phyloP scores from a whole-genome alignment of 2,329 filamentous ascomycete species.

The Cladosporium sphaerospermum region DNA sequence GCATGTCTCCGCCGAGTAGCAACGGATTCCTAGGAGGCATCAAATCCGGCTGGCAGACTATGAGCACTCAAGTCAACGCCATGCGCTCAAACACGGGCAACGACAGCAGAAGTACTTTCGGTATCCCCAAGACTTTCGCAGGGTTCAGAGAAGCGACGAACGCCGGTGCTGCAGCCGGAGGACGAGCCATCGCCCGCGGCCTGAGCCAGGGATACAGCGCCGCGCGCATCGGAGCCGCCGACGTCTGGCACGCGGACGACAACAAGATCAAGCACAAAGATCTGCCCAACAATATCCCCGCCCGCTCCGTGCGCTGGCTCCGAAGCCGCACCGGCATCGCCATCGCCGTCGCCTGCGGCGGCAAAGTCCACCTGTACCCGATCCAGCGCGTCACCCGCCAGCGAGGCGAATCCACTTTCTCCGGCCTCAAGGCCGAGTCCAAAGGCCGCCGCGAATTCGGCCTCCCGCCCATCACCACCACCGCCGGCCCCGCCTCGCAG shows the following conservation, averaged over 20 bases:
- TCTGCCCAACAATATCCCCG: conserved; percentile 47
- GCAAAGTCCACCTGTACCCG: conserved; percentile 60
- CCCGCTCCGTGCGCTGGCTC: conserved; percentile 60
- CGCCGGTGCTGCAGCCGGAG: conserved; percentile 51
- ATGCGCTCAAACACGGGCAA: conserved; percentile 18
- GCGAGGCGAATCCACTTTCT: conserved; percentile 45
- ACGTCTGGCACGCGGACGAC: conserved; percentile 67
- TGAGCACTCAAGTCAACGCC: conserved; percentile 31
- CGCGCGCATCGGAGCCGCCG: conserved; percentile 61
- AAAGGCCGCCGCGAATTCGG: conserved; percentile 13
- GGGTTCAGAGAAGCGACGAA: conserved; percentile 27
- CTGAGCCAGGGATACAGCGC: conserved; percentile 69
- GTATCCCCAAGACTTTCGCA: conserved; percentile 27
- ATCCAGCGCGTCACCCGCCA: conserved; percentile 44
- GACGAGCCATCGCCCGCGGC: conserved; percentile 65
- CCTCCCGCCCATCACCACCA: conserved; percentile 15
- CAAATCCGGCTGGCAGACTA: conserved; percentile 36
- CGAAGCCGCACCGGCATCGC: conserved; percentile 56
- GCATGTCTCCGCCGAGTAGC: conserved; percentile 27
- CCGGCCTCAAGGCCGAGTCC: conserved; percentile 33
- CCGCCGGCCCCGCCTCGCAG: conserved; percentile 9
- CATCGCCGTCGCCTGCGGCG: conserved; percentile 60
- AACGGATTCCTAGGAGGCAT: conserved; percentile 26
- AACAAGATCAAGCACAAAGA: conserved; percentile 65
- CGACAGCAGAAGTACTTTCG: conserved; percentile 16